A percentile compares a stretch with the other conserved stretches of the same genome.
Evolutionary conservation across 108 stramenopile species (phyloP).

Genomic region (Skeletonema menzelii): DNA sequence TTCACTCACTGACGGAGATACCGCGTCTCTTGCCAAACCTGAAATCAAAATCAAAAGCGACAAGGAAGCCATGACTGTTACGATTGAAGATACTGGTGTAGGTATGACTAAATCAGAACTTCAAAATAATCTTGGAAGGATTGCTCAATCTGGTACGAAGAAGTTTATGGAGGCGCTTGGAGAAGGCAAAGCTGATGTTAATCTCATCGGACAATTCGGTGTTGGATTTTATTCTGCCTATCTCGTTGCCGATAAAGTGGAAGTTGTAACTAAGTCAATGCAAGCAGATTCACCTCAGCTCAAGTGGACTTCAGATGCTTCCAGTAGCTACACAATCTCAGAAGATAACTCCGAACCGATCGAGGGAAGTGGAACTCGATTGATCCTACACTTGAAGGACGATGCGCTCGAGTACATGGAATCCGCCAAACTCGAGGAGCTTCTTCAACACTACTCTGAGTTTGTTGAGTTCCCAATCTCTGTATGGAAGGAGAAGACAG

Average conservation of each 20-base stretch:
- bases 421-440: slow-evolving; percentile 71
- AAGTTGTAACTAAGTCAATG: slow-evolving; percentile 91
- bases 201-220: slow-evolving; percentile 98
- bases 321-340: slow-evolving; percentile 69
- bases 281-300: slow-evolving; percentile 59
- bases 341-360: slow-evolving; percentile 58
- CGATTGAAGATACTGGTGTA: slow-evolving; percentile 95
- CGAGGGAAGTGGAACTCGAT: slow-evolving; percentile 77
- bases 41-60: slow-evolving; percentile 82
- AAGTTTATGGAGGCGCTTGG: slow-evolving; percentile 89
- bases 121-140: slow-evolving; percentile 93
- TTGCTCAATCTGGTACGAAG: slow-evolving; percentile 92
- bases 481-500: slow-evolving; percentile 93
- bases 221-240: slow-evolving; percentile 99
- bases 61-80: slow-evolving; percentile 76
- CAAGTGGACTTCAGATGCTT: slow-evolving; percentile 81
- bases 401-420: slow-evolving; percentile 83
- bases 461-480: slow-evolving; percentile 97
- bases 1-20: slow-evolving; percentile 53
- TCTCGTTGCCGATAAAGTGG: slow-evolving; percentile 94
- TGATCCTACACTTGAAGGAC: slow-evolving; percentile 90
- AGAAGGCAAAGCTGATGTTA: slow-evolving; percentile 79
- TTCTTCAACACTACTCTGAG: slow-evolving; percentile 89
- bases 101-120: slow-evolving; percentile 96
- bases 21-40: slow-evolving; percentile 37